These are phyloP conservation scores for Daldinia concentrica DNA, from an alignment of 495 filamentous ascomycete genomes.

Conservation along the genomic window DNA sequence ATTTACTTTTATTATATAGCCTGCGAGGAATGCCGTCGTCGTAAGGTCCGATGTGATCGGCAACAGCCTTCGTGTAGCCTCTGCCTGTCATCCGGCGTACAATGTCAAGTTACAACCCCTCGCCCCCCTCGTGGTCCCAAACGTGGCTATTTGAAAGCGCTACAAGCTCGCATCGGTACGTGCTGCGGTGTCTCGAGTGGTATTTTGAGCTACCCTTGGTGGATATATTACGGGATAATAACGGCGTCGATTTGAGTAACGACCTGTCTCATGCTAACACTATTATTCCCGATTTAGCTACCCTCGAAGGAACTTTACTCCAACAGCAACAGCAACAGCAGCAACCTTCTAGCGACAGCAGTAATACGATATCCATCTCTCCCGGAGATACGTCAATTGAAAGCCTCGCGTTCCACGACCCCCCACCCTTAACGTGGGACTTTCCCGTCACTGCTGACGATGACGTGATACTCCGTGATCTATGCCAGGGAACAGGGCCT, in stretches of 20 bases:
- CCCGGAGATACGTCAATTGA: constrained; percentile 29
- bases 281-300: constrained; percentile 17
- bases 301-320: constrained; percentile 36
- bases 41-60: constrained; percentile 40
- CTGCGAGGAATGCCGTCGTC: constrained; percentile 43
- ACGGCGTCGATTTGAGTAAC: not conserved
- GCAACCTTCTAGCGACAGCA: constrained; percentile 7
- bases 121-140: constrained; percentile 39
- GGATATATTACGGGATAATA: not conserved
- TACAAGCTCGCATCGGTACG: constrained; percentile 42
- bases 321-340: constrained; percentile 38
- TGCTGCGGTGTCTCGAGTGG: not conserved
- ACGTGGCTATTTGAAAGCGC: constrained; percentile 38
- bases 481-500: constrained; percentile 28
- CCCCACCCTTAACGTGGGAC: constrained; percentile 33
- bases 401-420: constrained; percentile 26
- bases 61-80: constrained; percentile 40
- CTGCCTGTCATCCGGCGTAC: constrained; percentile 36
- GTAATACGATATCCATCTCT: constrained; percentile 15
- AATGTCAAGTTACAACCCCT: constrained; percentile 38
- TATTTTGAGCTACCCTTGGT: not conserved
- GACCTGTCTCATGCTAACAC: constrained; percentile 7
- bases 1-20: constrained; percentile 6
- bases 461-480: constrained; percentile 21
- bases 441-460: constrained; percentile 33